Conservation (phyloP, 371 early-diverging fungal genomes). For the Syncephalastrum contaminatum region DNA sequence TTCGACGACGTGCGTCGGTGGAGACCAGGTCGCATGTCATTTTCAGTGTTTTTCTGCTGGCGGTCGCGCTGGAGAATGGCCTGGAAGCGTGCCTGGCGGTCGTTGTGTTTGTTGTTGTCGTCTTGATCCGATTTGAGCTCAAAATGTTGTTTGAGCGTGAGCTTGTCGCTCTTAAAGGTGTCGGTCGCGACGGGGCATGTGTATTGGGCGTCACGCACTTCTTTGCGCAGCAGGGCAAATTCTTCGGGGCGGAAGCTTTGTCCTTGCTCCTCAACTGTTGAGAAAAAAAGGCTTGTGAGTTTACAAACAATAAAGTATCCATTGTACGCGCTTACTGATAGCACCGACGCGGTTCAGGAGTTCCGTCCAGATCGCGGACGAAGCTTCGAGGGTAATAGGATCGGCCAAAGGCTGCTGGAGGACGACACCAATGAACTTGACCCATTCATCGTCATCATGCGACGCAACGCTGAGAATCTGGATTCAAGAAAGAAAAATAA, state of each 20-base stretch:
- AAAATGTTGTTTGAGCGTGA: slow-evolving; percentile 17
- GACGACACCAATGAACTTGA: not conserved
- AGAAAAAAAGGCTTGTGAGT: not conserved
- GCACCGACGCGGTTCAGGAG: not conserved
- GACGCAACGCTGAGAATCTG: slow-evolving; percentile 3
- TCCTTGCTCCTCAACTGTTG: slow-evolving; percentile 17
- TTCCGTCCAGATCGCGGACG: not conserved
- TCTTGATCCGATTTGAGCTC: slow-evolving; percentile 1
- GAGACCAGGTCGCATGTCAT: too few species aligned
- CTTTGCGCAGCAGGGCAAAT: slow-evolving; percentile 7
- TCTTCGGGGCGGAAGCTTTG: slow-evolving; percentile 18
- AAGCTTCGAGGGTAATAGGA: not conserved
- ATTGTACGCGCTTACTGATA: not conserved
- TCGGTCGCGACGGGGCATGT: slow-evolving; percentile 9
- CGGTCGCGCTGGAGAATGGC: too few species aligned
- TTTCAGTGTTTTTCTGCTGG: too few species aligned
- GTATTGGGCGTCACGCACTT: slow-evolving; percentile 9
- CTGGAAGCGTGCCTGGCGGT: too few species aligned
- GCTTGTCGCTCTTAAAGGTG: slow-evolving; percentile 9
- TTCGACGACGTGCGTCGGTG: too few species aligned
- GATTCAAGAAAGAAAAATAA: not conserved
- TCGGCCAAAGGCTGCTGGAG: not conserved
- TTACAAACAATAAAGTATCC: not conserved
- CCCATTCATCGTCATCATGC: not conserved
- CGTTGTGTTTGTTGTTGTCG: too few species aligned